Evolutionary conservation across 225 moss, liverwort and hornwort genomes (phyloP).

Genomic region (Pseudisothecium myosuroides): DNA sequence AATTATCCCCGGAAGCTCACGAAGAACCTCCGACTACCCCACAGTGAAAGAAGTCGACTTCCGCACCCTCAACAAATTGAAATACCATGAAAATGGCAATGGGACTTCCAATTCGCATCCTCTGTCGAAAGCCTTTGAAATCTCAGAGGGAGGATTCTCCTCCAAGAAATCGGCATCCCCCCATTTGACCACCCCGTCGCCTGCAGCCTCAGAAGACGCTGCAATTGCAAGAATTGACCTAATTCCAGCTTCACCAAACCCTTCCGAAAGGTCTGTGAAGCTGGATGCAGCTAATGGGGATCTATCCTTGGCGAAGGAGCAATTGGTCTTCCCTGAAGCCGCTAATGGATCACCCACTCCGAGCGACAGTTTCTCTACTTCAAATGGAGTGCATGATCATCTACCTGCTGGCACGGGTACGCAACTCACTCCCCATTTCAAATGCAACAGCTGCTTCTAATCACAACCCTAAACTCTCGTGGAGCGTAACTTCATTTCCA

Average conservation of each 20-base stretch:
- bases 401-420: background rate
- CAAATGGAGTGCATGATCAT: conserved; percentile 1
- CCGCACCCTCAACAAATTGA: background rate
- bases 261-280: conserved; percentile 5
- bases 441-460: background rate
- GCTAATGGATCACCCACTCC: background rate
- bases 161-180: background rate
- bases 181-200: conserved; percentile 10
- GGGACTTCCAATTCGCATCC: background rate
- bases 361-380: conserved; percentile 11
- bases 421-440: too few species aligned
- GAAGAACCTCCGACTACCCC: conserved; percentile 31
- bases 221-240: background rate
- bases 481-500: background rate
- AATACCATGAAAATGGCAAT: background rate
- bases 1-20: conserved; percentile 41
- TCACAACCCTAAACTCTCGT: background rate
- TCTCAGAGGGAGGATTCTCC: background rate
- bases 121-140: background rate
- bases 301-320: background rate
- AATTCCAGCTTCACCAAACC: conserved; percentile 1
- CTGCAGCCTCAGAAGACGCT: conserved; percentile 16
- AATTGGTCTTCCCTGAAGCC: background rate
- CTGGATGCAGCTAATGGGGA: background rate
- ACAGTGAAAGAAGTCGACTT: conserved; percentile 28